These are phyloP conservation scores for Syzygium grande DNA, from an alignment of 345 rosid species.

Conservation along the genomic window DNA sequence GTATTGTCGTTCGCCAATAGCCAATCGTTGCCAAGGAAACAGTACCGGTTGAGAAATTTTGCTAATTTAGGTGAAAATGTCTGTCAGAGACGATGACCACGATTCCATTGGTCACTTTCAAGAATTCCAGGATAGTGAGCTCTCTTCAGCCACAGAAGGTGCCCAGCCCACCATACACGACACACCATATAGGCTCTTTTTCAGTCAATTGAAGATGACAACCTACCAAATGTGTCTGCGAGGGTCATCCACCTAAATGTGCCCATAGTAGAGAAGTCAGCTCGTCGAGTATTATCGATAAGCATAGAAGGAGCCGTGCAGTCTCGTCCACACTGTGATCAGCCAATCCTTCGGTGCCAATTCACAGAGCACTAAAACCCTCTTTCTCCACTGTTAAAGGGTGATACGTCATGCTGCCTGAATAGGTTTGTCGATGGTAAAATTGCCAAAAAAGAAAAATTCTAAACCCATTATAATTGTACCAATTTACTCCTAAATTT, in stretches of 20 bases:
- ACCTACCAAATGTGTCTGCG: neutral
- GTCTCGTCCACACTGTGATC: neutral
- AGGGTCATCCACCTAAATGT: neutral
- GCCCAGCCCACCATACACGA: slow-evolving; percentile 2
- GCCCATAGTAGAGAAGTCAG: neutral
- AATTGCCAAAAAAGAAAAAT: no score
- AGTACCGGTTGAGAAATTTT: neutral
- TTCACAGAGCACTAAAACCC: neutral
- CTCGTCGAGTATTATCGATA: neutral
- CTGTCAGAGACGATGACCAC: neutral
- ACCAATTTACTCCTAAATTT: no score
- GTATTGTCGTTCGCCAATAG: neutral
- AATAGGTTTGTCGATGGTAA: neutral
- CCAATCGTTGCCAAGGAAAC: neutral
- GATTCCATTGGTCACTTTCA: neutral
- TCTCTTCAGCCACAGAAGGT: neutral
- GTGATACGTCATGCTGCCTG: neutral
- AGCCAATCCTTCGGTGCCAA: neutral
- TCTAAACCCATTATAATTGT: no score
- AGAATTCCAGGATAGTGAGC: neutral
- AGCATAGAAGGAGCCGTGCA: neutral
- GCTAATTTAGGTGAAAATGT: neutral
- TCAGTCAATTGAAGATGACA: neutral
- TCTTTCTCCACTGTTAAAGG: neutral
- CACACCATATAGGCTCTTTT: neutral